Base-by-base conservation (phyloP, 2,329 filamentous ascomycete species). In the Pseudogymnoascus pannorum region DNA sequence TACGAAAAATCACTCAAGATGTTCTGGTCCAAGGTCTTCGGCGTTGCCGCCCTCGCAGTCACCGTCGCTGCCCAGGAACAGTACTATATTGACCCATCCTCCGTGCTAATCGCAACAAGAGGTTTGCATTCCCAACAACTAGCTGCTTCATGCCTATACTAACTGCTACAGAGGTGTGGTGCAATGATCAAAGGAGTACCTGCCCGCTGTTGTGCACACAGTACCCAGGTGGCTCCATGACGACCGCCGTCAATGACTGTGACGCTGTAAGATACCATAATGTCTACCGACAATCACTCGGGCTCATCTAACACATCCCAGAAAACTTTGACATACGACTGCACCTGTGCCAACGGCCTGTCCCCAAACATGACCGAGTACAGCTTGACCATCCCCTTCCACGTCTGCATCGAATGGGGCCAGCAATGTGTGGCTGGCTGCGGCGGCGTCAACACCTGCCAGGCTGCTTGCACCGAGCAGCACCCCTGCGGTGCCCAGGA, bases 311-410 rank as follows among this genome's bases (percentile, higher is more conserved):
- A 40, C 44, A 29, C 51, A 31, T 58, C 26, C 22, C 60, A 87
- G 83, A 70, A 79, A 59, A 76, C 78, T 18, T 80, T 93, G 58
- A 79, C 76, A n/a, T 93, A 87, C 75, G 78, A 80, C 65, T 94
- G 89, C 73, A 78, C 91, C 67, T 94, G 89, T 77, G 79, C 80
- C 65, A 80, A 88, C 71, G 82, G 83, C 71, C 72, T 80, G 64
- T 75, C 81, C 59, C 89, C 89, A 67, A 92, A 92, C 75, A 75
- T 90, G 57, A 84, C 87, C 69, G 81, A 92, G 75, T 94, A 88
- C 81, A 87, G 86, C 18, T 80, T 91, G 68, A 92, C 89, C 1
- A 78, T 94, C 24, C 89, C 90, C 33, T 93, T 85, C 81, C 90
- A 86, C 76, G 80, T 86, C 68, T 94, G 89, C 81, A 80, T 80